phyloP scores from a whole-genome alignment of 2,329 filamentous ascomycete genomes.

The Aspergillus sp. region DNA sequence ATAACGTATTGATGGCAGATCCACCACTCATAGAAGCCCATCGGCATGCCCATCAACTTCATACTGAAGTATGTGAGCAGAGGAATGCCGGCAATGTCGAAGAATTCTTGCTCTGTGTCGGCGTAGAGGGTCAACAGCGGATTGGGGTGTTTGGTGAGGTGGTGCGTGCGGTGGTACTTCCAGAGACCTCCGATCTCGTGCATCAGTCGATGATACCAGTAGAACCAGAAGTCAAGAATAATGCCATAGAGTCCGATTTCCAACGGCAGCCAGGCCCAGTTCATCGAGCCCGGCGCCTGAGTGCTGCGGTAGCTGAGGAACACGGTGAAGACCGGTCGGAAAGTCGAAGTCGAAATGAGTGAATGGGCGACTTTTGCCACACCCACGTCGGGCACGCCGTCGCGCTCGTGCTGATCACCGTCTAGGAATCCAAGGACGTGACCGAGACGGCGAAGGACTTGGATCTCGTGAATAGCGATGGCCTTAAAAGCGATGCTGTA shows the following conservation, averaged over 20 bases:
- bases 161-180: conserved; percentile 48
- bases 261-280: conserved; percentile 38
- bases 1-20: conserved; percentile 47
- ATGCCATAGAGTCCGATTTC: conserved; percentile 44
- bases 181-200: conserved; percentile 43
- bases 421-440: conserved; percentile 45
- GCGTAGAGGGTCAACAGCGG: conserved; percentile 45
- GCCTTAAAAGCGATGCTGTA: conserved; percentile 43
- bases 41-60: conserved; percentile 39
- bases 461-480: conserved; percentile 42
- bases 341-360: conserved; percentile 33
- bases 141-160: conserved; percentile 48
- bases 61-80: conserved; percentile 40
- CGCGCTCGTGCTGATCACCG: conserved; percentile 45
- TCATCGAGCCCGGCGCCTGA: conserved; percentile 24
- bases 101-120: conserved; percentile 44
- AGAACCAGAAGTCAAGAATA: conserved; percentile 45
- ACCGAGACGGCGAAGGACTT: conserved; percentile 39
- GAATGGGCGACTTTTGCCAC: conserved; percentile 35
- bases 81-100: conserved; percentile 45
- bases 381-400: conserved; percentile 44
- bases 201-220: conserved; percentile 44
- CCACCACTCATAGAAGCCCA: conserved; percentile 52
- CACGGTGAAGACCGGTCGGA: conserved; percentile 35
- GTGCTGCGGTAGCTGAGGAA: conserved; percentile 30